Percentiles rank a stretch among this genome's conserved stretches.
phyloP scores from a whole-genome alignment of 148 eudicot genomes.

The Camellia granthamiana region DNA sequence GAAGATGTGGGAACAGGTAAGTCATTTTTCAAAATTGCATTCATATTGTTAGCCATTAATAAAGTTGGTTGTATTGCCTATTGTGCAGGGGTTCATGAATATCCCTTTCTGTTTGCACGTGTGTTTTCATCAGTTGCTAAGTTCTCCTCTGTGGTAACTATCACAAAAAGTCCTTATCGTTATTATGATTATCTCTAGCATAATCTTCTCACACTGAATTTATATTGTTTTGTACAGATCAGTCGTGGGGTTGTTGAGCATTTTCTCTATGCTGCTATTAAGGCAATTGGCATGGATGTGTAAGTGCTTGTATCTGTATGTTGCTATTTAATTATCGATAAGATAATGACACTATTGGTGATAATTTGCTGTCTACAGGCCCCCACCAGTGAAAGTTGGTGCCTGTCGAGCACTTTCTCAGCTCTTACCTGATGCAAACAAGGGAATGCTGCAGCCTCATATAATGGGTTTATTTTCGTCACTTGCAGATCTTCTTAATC shows the following conservation, averaged over 20 bases:
- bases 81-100: constrained; percentile 73
- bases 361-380: constrained; percentile 42
- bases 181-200: background rate
- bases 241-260: constrained; percentile 55
- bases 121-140: constrained; percentile 75
- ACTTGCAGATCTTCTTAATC: constrained; percentile 85
- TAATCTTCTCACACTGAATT: constrained; percentile 2
- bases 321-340: background rate
- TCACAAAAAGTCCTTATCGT: constrained; percentile 2
- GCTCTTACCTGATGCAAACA: constrained; percentile 66
- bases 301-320: constrained; percentile 33
- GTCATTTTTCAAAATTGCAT: constrained; percentile 12
- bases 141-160: constrained; percentile 78
- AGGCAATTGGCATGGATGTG: constrained; percentile 83
- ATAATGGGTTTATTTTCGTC: constrained; percentile 69
- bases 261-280: constrained; percentile 60
- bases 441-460: constrained; percentile 58
- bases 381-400: constrained; percentile 93
- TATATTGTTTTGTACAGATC: constrained; percentile 41
- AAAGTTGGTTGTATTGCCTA: constrained; percentile 13
- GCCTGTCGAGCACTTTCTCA: constrained; percentile 81
- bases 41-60: background rate
- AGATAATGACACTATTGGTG: constrained; percentile 12
- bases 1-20: constrained; percentile 83
- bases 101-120: constrained; percentile 88